phyloP scores from a whole-genome alignment of 106 monocot species.

The Allium sativum region DNA sequence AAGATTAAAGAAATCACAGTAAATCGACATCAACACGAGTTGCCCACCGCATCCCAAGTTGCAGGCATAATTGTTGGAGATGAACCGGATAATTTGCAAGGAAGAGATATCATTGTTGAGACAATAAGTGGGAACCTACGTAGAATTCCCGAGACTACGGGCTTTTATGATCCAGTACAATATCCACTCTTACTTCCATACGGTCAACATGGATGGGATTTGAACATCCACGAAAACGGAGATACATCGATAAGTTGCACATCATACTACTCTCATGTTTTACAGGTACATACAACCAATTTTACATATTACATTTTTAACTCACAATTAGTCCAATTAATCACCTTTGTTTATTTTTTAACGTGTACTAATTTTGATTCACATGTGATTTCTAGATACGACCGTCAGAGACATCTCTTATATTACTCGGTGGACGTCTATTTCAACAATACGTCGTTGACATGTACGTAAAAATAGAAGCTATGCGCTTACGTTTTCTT shows the following conservation, averaged over 20 bases:
- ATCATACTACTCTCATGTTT: neutral
- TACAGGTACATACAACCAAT: neutral
- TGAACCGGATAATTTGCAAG: neutral
- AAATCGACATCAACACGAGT: neutral
- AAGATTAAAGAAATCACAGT: neutral
- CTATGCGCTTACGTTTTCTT: neutral
- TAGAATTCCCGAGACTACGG: neutral
- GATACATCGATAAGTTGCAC: neutral
- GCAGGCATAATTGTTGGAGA: neutral
- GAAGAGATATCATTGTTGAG: neutral
- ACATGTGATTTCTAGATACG: neutral
- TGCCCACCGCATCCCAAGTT: neutral
- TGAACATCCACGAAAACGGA: neutral
- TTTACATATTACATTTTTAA: too few relatives aligned
- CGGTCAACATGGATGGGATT: neutral
- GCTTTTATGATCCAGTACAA: neutral
- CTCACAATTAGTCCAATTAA: too few relatives aligned
- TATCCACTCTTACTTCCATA: neutral
- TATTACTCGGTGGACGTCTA: neutral
- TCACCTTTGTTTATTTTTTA: too few relatives aligned
- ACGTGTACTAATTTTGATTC: neutral
- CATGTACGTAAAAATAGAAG: neutral
- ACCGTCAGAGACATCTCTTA: neutral
- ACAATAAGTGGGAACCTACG: neutral
- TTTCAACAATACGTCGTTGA: slow-evolving; percentile 1